Base-by-base conservation (phyloP, 73 alveolate species). In the Urostyla sp. region DNA sequence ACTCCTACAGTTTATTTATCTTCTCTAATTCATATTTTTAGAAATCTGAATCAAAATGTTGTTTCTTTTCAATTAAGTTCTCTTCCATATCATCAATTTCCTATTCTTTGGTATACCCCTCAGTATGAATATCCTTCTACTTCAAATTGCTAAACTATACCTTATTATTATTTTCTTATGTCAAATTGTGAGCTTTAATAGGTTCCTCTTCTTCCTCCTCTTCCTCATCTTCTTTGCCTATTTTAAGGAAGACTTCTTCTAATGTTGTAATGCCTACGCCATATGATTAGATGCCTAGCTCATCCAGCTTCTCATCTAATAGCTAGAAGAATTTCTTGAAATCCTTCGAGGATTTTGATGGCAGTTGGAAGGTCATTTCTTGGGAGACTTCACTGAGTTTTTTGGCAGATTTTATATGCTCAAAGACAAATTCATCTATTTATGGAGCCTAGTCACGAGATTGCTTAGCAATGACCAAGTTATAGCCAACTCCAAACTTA, bases 401-500 rank as follows among this genome's bases (percentile, higher is more conserved):
- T 16, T 46, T 75, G 2, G 72, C 80, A 10, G 83, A 81, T 4
- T 49, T 59, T 5, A 85, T 75, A 7, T 67, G 32, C 0, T n/a
- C 23, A 8, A 0, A 16, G 1, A 85, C 24, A 40, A 86, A 86
- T 1, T 54, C 59, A 53, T 86, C 94, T 32, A 86, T 67, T 44
- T 63, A 53, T 34, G 77, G 82, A 3, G 84, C 88, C 5, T 48
- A 73, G 21, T 48, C 73, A 32, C 85, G 45, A 0, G 87, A 63
- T 52, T 89, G 60, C 53, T 87, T 67, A 49, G 89, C 94, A 72
- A 93, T 83, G 59, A 89, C 91, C 15, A 93, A 79, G 77, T 94
- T 97, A 80, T 94, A 97, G n/a, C 99, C 99, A 52, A 97, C 98
- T 32, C 99, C 99, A 90, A 92, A 97, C 59, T 94, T 84, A 34